Evolutionary conservation across 2,329 filamentous ascomycete genomes (phyloP).

Genomic region (Cylindrodendrum hubeiense): DNA sequence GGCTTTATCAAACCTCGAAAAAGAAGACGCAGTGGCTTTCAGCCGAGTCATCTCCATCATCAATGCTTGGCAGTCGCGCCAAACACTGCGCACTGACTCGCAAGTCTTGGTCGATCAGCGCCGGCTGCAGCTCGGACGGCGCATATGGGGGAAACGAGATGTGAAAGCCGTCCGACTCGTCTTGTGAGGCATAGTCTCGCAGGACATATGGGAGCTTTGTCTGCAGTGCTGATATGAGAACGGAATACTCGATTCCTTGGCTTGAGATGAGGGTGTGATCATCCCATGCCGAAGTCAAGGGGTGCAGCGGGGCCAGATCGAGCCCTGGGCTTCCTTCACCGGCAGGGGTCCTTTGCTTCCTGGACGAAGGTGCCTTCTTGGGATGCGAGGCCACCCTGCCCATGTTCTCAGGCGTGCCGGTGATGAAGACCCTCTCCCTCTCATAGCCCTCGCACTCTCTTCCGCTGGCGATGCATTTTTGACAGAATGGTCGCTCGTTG

Average conservation of each 20-base stretch:
- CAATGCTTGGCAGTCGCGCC: slow-evolving; percentile 52
- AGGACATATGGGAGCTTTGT: slow-evolving; percentile 54
- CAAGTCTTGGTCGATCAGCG: slow-evolving; percentile 52
- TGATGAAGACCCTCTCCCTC: slow-evolving; percentile 73
- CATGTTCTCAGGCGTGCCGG: slow-evolving; percentile 66
- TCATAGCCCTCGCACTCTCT: slow-evolving; percentile 73
- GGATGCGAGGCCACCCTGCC: slow-evolving; percentile 70
- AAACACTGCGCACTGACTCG: slow-evolving; percentile 59
- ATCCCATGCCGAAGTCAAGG: slow-evolving; percentile 64
- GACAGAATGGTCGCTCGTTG: slow-evolving; percentile 70
- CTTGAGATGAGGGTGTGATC: slow-evolving; percentile 58
- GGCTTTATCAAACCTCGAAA: slow-evolving; percentile 60
- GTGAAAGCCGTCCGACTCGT: slow-evolving; percentile 45
- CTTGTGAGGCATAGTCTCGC: slow-evolving; percentile 39
- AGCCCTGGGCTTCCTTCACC: slow-evolving; percentile 38
- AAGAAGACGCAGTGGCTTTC: slow-evolving; percentile 64
- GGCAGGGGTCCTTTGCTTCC: slow-evolving; percentile 45
- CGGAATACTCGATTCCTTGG: slow-evolving; percentile 50
- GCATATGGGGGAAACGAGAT: slow-evolving; percentile 56
- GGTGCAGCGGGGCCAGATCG: slow-evolving; percentile 52
- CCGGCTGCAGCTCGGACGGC: slow-evolving; percentile 53
- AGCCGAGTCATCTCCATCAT: slow-evolving; percentile 45
- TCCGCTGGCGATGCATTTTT: slow-evolving; percentile 69
- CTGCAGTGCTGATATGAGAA: slow-evolving; percentile 60
- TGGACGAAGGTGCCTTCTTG: slow-evolving; percentile 53